Conservation (phyloP, 768 basidiomycete genomes). For the Amanita rubescens region DNA sequence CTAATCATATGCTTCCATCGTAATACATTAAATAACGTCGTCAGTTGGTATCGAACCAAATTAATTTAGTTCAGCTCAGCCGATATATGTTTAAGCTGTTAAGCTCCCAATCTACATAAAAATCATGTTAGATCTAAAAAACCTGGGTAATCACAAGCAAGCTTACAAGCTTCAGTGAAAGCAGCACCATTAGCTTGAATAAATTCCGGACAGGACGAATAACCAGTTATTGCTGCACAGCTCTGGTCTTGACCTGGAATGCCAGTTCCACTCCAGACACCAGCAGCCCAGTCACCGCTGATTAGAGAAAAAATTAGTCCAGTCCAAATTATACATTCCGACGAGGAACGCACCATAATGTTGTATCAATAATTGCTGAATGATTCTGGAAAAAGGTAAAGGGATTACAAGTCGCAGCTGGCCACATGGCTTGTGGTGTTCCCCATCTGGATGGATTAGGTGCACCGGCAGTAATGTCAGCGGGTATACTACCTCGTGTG, state of each 20-base stretch:
- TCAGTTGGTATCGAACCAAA: neutral
- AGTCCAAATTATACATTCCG: neutral
- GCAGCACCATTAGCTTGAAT: conserved; percentile 65
- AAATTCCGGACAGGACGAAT: conserved; percentile 72
- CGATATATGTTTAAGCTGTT: conserved; percentile 70
- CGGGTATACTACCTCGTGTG: conserved; percentile 61
- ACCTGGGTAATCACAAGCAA: neutral
- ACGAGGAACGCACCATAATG: conserved; percentile 54
- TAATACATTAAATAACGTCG: neutral
- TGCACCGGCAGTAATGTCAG: conserved; percentile 64
- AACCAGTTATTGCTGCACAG: conserved; percentile 79
- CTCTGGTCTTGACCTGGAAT: conserved; percentile 81
- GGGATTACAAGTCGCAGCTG: conserved; percentile 66
- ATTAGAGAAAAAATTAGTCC: neutral
- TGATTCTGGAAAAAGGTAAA: conserved; percentile 75
- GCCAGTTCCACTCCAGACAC: conserved; percentile 66
- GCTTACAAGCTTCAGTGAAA: conserved; percentile 74
- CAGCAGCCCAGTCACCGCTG: conserved; percentile 87
- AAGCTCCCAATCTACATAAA: conserved; percentile 78
- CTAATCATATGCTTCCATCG: neutral
- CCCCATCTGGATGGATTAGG: conserved; percentile 79
- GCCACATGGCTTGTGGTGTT: conserved; percentile 70
- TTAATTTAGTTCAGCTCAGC: conserved; percentile 7
- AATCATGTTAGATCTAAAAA: neutral
- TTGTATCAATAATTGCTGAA: conserved; percentile 78